phyloP scores from a whole-genome alignment of 192 early-diverging fungal species.

The Glomus cerebriforme region DNA sequence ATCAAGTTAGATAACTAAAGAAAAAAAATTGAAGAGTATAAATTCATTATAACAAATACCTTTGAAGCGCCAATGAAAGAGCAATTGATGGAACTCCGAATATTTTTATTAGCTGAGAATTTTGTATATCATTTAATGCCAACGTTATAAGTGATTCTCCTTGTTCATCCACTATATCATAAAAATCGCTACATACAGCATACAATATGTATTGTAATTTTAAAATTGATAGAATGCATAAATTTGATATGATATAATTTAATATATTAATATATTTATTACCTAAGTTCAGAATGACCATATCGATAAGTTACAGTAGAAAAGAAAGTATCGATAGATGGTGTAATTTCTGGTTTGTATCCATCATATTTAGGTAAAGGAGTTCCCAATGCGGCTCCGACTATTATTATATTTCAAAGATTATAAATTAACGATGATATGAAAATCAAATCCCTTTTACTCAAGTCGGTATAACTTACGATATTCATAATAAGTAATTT shows the following conservation, averaged over 20 bases:
- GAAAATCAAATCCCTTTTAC: too few relatives aligned
- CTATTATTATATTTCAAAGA: neutral
- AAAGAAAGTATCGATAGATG: slow-evolving; percentile 5
- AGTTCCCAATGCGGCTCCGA: neutral
- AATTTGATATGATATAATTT: too few relatives aligned
- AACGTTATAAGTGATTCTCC: neutral
- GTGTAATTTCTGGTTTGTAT: neutral
- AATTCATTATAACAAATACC: neutral
- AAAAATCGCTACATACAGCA: slow-evolving; percentile 1
- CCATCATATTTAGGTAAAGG: neutral
- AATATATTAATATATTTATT: neutral
- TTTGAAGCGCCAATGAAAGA: slow-evolving; percentile 20
- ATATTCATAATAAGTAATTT: neutral
- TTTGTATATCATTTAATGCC: neutral
- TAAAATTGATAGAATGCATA: too few relatives aligned
- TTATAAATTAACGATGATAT: neutral
- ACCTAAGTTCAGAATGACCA: slow-evolving; percentile 10
- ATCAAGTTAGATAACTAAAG: neutral
- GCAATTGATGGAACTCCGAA: slow-evolving; percentile 9
- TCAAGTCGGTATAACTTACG: too few relatives aligned
- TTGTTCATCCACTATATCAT: slow-evolving; percentile 6
- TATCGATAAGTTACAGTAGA: slow-evolving; percentile 1
- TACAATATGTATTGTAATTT: too few relatives aligned
- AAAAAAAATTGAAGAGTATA: neutral
- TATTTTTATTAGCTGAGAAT: neutral